A percentile compares a stretch with the other conserved stretches of the same genome.
phyloP scores from a whole-genome alignment of 371 early-diverging fungal species.

The Mucor racemosus region DNA sequence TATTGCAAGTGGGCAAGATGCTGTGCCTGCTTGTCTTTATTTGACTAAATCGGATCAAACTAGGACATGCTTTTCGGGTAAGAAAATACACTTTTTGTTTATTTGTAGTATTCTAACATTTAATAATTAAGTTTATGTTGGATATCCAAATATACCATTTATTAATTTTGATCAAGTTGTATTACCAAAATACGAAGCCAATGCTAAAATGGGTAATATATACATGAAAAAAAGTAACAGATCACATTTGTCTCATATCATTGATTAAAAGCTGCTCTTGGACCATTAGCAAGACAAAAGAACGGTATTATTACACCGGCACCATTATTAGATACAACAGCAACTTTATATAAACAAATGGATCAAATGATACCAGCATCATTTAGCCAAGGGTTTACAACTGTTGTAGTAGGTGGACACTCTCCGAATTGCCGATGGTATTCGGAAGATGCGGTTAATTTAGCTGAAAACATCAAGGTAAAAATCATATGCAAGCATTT shows the following conservation, averaged over 20 bases:
- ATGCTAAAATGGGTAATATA: constrained; percentile 44
- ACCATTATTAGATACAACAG: constrained; percentile 24
- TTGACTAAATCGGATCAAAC: constrained; percentile 16
- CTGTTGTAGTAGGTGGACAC: constrained; percentile 47
- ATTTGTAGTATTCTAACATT: not conserved
- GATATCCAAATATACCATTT: constrained; percentile 50
- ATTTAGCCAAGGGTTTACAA: constrained; percentile 13
- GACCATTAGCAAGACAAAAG: constrained; percentile 50
- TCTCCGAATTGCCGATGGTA: constrained; percentile 51
- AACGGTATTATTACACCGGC: constrained; percentile 42
- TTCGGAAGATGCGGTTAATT: constrained; percentile 43
- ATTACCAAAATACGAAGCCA: constrained; percentile 49
- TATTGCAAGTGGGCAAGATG: constrained; percentile 38
- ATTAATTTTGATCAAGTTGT: constrained; percentile 52
- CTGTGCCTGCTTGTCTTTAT: constrained; percentile 43
- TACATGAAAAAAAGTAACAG: not conserved
- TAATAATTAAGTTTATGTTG: constrained; percentile 40
- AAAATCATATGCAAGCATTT: not conserved
- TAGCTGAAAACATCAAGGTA: constrained; percentile 48
- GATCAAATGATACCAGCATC: constrained; percentile 9
- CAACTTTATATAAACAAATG: not conserved
- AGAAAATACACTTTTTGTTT: not conserved
- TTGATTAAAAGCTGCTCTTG: constrained; percentile 36
- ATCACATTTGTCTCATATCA: not conserved
- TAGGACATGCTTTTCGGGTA: constrained; percentile 37